A percentile compares a stretch with the other conserved stretches of the same genome.
Conservation (phyloP, 257 asterid species). For the Solanum dulcamara region DNA sequence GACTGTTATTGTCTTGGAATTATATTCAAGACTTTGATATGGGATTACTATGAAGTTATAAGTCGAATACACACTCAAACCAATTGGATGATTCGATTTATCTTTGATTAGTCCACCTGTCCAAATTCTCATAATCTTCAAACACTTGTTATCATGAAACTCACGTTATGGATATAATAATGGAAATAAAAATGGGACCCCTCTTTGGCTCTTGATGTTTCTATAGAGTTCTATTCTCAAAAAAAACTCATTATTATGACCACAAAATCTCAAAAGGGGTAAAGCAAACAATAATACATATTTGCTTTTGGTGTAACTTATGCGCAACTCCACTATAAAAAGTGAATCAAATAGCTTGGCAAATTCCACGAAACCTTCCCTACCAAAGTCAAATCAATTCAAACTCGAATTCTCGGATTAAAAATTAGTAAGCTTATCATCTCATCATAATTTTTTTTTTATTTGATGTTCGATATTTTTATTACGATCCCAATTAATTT, state of each 20-base stretch:
- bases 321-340: neutral
- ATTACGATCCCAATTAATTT: fast-evolving
- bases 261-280: neutral
- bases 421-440: neutral
- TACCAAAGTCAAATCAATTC: neutral
- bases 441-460: neutral
- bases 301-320: neutral
- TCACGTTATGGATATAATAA: neutral
- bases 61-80: neutral
- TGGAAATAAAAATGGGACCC: neutral
- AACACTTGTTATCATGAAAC: neutral
- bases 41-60: neutral
- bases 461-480: neutral
- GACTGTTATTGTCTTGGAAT: neutral
- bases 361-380: neutral
- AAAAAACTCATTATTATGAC: neutral
- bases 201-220: neutral
- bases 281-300: neutral
- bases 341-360: neutral
- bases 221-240: neutral
- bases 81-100: neutral
- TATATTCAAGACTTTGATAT: neutral
- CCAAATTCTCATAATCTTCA: no score
- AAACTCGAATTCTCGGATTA: neutral
- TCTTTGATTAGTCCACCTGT: neutral